phyloP scores from a whole-genome alignment of 768 basidiomycete species.

The Paxillus ammoniavirescens region DNA sequence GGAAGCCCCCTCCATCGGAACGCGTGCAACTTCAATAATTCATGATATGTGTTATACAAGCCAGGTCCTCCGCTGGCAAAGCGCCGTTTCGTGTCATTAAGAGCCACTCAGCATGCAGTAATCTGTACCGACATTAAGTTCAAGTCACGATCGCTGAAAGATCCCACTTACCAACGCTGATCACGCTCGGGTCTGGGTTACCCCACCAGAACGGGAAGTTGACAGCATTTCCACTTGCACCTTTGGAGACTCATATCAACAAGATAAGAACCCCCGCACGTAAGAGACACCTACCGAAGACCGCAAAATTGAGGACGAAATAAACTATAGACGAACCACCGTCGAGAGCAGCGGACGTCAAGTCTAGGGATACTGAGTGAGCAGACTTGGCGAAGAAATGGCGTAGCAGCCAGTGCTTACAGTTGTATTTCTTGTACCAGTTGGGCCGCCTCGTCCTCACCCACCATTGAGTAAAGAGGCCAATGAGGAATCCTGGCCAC shows the following conservation, averaged over 20 bases:
- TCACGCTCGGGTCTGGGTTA: conserved; percentile 19
- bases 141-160: not conserved
- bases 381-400: not conserved
- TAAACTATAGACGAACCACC: conserved; percentile 49
- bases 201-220: conserved; percentile 48
- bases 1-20: no score
- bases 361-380: conserved; percentile 23
- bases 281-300: conserved; percentile 21
- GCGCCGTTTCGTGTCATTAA: not conserved
- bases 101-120: conserved; percentile 3
- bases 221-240: conserved; percentile 42
- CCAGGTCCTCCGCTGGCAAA: not conserved
- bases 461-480: conserved; percentile 49
- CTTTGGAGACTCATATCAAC: conserved; percentile 3
- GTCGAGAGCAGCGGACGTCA: conserved; percentile 48
- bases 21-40: no score
- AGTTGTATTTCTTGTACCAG: conserved; percentile 47
- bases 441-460: conserved; percentile 39
- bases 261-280: conserved; percentile 18
- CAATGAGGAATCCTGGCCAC: conserved; percentile 54
- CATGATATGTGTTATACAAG: no score
- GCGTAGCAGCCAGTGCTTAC: not conserved
- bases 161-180: conserved; percentile 10
- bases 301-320: conserved; percentile 43
- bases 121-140: not conserved